Evolutionary conservation across 768 basidiomycete species (phyloP), one percentile per base, ranked within the genome.

Genomic region (Paxillus ammoniavirescens): DNA sequence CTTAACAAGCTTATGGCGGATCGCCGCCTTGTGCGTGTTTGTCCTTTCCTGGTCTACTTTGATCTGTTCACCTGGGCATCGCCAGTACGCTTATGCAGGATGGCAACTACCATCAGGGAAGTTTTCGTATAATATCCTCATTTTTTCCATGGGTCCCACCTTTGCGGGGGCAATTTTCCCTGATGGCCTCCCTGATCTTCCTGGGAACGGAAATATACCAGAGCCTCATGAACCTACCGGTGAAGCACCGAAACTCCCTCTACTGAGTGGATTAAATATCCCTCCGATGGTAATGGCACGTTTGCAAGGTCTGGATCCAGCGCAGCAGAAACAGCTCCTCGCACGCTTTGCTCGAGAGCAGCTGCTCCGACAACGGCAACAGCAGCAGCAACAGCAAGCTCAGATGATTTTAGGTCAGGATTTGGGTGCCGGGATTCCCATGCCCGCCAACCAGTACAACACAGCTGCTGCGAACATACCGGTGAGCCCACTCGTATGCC

Each of bases 121-220:
- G 18, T 67, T 71, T n/a, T 74, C 75, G 28, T 73, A 72, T 23
- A 80, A 78, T 42, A 70, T 79, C 1, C 62, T 86, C 10, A 64
- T 86, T 18, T 81, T 86, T 54, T 65, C 78, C 2, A 51, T 72
- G 15, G 56, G 59, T 13, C 50, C 57, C 6, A 57, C 56, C 18
- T 66, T 84, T n/a, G 65, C 66, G 2, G 83, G 77, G 18, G 77
- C 76, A 0, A 72, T 80, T 55, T 87, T 84, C 65, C 75, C 77
- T 6, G 76, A 72, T 0, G 82, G 82, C 7, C 65, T 86, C 38
- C 82, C 84, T 0, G 68, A 71, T 41, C 58, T 70, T 28, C 68
- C 68, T n/a, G 65, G 65, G 18, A 50, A 23, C 9, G 60, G 61
- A 42, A 70, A 65, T 21, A 3, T 31, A 10, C 45, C 61, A 26